Percentiles rank a stretch among this genome's conserved stretches.
phyloP scores from a whole-genome alignment of 257 asterid genomes.

The Fraxinus anomala region DNA sequence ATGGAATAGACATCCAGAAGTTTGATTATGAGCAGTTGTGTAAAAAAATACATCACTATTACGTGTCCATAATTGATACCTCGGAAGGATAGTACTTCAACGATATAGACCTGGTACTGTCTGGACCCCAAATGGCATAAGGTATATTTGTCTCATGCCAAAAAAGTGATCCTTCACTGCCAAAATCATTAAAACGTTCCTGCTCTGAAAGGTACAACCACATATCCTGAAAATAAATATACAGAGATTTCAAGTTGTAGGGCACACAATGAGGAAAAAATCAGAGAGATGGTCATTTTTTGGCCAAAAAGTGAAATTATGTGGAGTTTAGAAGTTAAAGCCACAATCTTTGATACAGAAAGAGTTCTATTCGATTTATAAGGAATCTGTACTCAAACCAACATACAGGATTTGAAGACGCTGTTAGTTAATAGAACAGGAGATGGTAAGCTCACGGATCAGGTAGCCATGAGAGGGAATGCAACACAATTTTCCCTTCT shows the following conservation, averaged over 20 bases:
- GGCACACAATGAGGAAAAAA: not conserved
- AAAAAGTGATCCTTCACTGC: conserved; percentile 74
- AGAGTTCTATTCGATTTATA: not conserved
- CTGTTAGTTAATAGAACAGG: not conserved
- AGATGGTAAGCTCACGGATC: not conserved
- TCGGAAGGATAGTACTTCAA: conserved; percentile 77
- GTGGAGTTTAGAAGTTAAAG: not conserved
- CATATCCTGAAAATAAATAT: conserved; percentile 68
- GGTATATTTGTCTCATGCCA: conserved; percentile 99
- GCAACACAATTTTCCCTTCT: not conserved
- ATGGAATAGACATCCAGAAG: conserved; percentile 8
- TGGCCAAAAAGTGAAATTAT: not conserved
- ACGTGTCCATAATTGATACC: conserved; percentile 45
- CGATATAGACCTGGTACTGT: conserved; percentile 71
- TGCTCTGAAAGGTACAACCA: conserved; percentile 87
- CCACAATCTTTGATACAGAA: not conserved
- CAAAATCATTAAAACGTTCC: conserved; percentile 71
- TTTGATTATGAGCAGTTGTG: conserved; percentile 9
- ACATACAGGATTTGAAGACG: not conserved
- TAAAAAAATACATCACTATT: conserved; percentile 6
- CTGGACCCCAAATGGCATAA: conserved; percentile 88
- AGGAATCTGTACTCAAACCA: not conserved
- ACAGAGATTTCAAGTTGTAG: not conserved
- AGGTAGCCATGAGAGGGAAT: not conserved
- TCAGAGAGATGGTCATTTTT: not conserved